Evolutionary conservation across 2,329 filamentous ascomycete genomes (phyloP).

Genomic region (Colletotrichum caudatum): DNA sequence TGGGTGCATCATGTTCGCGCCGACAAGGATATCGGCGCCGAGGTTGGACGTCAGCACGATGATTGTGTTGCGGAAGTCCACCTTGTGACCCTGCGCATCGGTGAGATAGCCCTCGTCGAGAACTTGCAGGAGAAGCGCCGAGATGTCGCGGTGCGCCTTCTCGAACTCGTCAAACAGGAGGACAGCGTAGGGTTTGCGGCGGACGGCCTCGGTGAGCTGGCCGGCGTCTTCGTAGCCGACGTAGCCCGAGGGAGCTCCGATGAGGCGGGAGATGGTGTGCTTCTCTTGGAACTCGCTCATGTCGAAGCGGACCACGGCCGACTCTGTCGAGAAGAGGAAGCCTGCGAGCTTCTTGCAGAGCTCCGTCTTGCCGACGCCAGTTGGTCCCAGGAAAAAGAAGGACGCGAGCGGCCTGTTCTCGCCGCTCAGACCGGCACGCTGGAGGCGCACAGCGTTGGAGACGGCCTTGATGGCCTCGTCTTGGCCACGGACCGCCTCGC

Average conservation of each 20-base stretch:
- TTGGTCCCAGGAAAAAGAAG: constrained; percentile 98
- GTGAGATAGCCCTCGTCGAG: constrained; percentile 97
- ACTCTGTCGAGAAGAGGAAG: constrained; percentile 93
- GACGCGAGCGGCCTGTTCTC: constrained; percentile 92
- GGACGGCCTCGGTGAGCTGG: constrained; percentile 93
- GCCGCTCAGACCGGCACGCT: constrained; percentile 89
- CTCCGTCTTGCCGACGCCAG: constrained; percentile 96
- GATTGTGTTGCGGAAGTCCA: constrained; percentile 96
- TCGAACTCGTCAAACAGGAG: constrained; percentile 98
- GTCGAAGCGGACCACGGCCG: constrained; percentile 92
- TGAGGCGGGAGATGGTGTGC: constrained; percentile 92
- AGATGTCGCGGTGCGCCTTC: constrained; percentile 96
- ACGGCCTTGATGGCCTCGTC: constrained; percentile 94
- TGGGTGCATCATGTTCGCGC: constrained; percentile 73
- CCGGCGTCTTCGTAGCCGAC: constrained; percentile 97
- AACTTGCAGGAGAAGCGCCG: constrained; percentile 89
- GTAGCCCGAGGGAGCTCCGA: constrained; percentile 93
- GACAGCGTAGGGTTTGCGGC: constrained; percentile 94
- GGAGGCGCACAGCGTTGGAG: constrained; percentile 91
- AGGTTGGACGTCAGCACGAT: constrained; percentile 97
- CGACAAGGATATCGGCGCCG: constrained; percentile 90
- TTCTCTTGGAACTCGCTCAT: constrained; percentile 99
- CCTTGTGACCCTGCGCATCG: constrained; percentile 94
- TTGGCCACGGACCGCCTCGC: constrained; percentile 88
- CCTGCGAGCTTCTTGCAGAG: constrained; percentile 95